Base-by-base conservation (phyloP, 768 basidiomycete genomes). In the Termitomyces titanicus region DNA sequence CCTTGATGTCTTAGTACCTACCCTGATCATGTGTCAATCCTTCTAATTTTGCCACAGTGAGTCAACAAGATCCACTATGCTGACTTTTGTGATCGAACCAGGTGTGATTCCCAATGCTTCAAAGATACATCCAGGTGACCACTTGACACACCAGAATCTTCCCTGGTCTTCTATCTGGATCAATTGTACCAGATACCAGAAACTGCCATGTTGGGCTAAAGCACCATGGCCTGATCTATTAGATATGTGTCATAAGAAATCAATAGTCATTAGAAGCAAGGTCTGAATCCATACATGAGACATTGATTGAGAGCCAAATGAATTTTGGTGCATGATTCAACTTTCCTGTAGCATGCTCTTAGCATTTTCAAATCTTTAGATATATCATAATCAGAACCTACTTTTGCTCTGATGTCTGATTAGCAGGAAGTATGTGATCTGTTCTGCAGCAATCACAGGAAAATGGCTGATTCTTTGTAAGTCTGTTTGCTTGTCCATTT, bases 401-500 rank as follows among this genome's bases (percentile, higher is more conserved):
- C 29, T 29, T 29, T 9, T 3, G 35, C 15, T 1, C 15, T 6
- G 12, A n/a, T n/a, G n/a, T n/a, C n/a, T n/a, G n/a, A n/a, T n/a
- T n/a, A n/a, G n/a, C n/a, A n/a, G n/a, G n/a, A n/a, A n/a, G n/a
- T n/a, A n/a, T n/a, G n/a, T n/a, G n/a, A n/a, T n/a, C n/a, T 3
- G 35, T 13, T 1, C 15, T 6, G 12, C 15, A 37, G 15, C 15
- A 17, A 17, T 37, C 35, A 37, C 55, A 56, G 8, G 31, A 20
- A 24, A 56, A 56, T 7, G 54, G 48, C 8, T 49, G 29, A 10
- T 38, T 29, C 17, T 50, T 45, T 10, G 7, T 7, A 15, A 61
- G 43, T 15, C 43, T 18, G 29, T 56, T 54, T 1, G 65, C 63
- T 27, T 54, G 37, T 13, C 63, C 61, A 34, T 61, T 47, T n/a